Conservation (phyloP, 345 rosid species). For the Mercurialis annua region DNA sequence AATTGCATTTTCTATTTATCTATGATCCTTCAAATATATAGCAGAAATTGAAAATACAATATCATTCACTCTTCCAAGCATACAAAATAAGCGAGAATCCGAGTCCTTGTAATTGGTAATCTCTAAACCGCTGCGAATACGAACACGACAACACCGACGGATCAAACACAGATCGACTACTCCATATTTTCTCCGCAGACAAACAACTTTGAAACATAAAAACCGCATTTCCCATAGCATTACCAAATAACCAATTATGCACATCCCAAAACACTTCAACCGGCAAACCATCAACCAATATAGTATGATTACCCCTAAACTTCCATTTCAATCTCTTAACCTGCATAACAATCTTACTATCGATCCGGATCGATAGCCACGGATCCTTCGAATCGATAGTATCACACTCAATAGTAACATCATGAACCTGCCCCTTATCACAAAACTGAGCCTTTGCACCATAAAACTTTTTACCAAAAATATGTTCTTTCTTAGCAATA, state of each 20-base stretch:
- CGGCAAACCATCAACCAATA: constrained; percentile 71
- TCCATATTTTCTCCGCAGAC: constrained; percentile 40
- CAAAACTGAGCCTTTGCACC: constrained; percentile 68
- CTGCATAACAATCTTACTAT: constrained; percentile 68
- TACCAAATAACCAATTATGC: constrained; percentile 89
- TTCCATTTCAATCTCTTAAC: constrained; percentile 87
- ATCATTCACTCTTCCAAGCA: constrained; percentile 72
- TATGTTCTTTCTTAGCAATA: constrained; percentile 69
- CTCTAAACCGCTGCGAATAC: constrained; percentile 44
- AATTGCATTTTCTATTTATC: constrained; percentile 25
- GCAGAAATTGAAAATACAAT: constrained; percentile 17
- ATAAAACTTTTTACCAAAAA: constrained; percentile 77
- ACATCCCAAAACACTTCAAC: constrained; percentile 97
- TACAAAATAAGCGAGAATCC: constrained; percentile 62
- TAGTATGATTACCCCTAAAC: constrained; percentile 84
- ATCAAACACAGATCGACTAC: constrained; percentile 40
- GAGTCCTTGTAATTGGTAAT: constrained; percentile 57
- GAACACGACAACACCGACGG: constrained; percentile 38
- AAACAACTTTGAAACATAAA: constrained; percentile 84
- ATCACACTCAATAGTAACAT: constrained; percentile 77
- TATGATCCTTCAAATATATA: constrained; percentile 21
- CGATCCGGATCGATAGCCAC: constrained; percentile 72
- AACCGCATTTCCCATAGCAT: constrained; percentile 67
- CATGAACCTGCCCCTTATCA: constrained; percentile 62
- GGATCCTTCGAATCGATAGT: constrained; percentile 55